Base-by-base conservation (phyloP, 1,284 basidiomycete species). In the Moniliophthora roreri region DNA sequence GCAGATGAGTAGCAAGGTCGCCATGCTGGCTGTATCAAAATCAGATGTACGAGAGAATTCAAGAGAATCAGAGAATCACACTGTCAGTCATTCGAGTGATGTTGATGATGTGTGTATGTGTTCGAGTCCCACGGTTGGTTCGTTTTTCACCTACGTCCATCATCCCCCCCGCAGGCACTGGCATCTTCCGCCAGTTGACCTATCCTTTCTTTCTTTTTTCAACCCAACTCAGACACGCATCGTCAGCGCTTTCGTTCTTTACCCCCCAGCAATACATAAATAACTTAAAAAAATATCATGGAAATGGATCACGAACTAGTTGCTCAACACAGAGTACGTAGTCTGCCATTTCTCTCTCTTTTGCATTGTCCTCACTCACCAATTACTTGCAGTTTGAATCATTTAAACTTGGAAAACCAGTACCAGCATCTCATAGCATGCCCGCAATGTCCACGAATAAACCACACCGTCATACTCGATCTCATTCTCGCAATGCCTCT, bases 401-500 rank as follows among this genome's bases (percentile, higher is more conserved):
- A 21, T 89, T 89, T 75, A 80, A 76, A 64, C 69, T 84, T 58
- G 79, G 81, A 58, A 59, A 62, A 63, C 63, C 55, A 52, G 61
- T 61, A 61, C 64, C 42, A 66, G 64, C 58, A 76, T 78, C 60
- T 69, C 74, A 38, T 84, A 87, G 68, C 71, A 70, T 62, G 87
- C 87, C 60, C 21, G 40, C 11, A 13, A 28, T 24, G 23, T 28
- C 44, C 23, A 46, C 24, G n/a, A 28, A 10, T 7, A 32, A 23
- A n/a, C 24, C 24, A 18, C 44, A 46, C 18, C 21, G 28, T 8
- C 44, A 46, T 24, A 10, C 23, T 26, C 24, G 44, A 24, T 46
- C 88, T 48, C 87, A 85, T 66, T 90, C 88, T 57, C 84, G 87
- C 62, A 87, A 84, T 63, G 66, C 68, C 52, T 85, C 79, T 39